phyloP scores from a whole-genome alignment of 148 eudicot genomes.

The Rhododendron ferrugineum region DNA sequence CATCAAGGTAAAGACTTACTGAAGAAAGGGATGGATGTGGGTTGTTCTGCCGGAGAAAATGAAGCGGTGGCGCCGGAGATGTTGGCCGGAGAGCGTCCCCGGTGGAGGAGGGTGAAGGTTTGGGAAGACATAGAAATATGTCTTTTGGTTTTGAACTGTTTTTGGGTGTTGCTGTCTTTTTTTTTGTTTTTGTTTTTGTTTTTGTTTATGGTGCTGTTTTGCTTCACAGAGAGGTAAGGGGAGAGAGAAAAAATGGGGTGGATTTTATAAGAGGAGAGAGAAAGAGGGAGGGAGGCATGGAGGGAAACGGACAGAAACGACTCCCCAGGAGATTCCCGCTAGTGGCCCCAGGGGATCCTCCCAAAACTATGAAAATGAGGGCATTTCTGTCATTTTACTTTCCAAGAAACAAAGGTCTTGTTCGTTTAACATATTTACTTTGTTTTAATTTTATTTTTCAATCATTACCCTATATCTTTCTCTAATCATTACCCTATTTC shows the following conservation, averaged over 20 bases:
- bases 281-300: background rate
- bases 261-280: background rate
- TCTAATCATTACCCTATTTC: too few relatives aligned
- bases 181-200: background rate
- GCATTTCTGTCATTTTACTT: slow-evolving; percentile 3
- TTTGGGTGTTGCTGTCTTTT: background rate
- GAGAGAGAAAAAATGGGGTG: background rate
- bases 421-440: too few relatives aligned
- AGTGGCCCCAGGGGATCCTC: too few relatives aligned
- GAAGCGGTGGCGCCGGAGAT: background rate
- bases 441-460: too few relatives aligned
- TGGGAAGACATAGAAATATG: slow-evolving; percentile 5
- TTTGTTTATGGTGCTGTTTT: background rate
- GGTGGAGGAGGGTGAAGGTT: slow-evolving; percentile 13
- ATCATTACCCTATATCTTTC: too few relatives aligned
- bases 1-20: slow-evolving; percentile 2
- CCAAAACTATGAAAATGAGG: slow-evolving; percentile 6
- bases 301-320: slow-evolving; percentile 9
- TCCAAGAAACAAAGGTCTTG: background rate
- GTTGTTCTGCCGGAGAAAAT: background rate
- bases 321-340: slow-evolving; percentile 9
- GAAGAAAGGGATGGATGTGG: background rate
- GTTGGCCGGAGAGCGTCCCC: slow-evolving; percentile 8
- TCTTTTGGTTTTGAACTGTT: background rate
- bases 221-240: background rate